Evolutionary conservation across 441 rosid genomes (phyloP), one percentile per base, ranked within the genome.

Genomic region (Heliophila coronopifolia): DNA sequence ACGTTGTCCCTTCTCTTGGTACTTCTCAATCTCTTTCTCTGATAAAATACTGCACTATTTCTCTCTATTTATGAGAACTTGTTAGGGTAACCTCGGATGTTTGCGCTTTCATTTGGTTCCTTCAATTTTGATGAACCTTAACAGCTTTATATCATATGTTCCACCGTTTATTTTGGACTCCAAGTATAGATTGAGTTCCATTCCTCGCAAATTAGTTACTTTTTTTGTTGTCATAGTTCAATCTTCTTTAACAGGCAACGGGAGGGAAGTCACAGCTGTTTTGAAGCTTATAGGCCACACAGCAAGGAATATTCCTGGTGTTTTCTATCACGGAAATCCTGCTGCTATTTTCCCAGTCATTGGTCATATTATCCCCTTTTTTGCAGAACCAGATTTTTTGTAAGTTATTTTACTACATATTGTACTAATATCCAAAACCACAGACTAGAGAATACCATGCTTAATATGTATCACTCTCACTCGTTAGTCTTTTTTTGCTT

Each of bases 381-480:
- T 93, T 22, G 80, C 94, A 0, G 93, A 88, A 61, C 96, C 97
- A 26, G 60, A 83, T 5, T 82, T 88, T 62, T 31, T 80, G 99
- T 89, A 60, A 71, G 93, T 68, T 37, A 17, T 30, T 11, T 55
- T 32, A 24, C 17, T 23, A 14, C 9, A 15, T 23, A 12, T 30
- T 31, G 16, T 51, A 37, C 60, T 11, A 41, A n/a, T 30, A 22
- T 41, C 49, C 14, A 32, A 34, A 16, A 22, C n/a, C 11, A 10
- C 43, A 16, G 42, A 32, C 51, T 32, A 23, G 35, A 42, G 33
- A 35, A 12, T 14, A 45, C 22, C 27, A n/a, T 38, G 40, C 18
- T 28, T 58, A 12, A 23, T 19, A 31, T 17, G 25, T 58, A 18
- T 39, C 22, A 11, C 31, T 50, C 34, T 31, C n/a, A n/a, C n/a